phyloP scores from a whole-genome alignment of 345 rosid species.

The Eutrema japonicum region DNA sequence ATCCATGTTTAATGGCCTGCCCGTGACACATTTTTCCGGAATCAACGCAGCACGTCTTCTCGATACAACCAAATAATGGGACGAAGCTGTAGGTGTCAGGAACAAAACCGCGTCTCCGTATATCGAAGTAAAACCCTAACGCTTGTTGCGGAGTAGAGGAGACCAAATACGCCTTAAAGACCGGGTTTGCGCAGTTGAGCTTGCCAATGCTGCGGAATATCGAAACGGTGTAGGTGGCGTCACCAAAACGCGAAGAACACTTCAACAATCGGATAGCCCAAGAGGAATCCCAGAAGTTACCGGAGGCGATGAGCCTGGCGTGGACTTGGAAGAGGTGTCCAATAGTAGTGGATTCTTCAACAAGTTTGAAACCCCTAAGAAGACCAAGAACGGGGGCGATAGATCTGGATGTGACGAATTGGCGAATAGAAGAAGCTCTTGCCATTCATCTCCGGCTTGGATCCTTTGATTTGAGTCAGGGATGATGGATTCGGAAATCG shows the following conservation, averaged over 20 bases:
- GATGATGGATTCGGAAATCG: constrained; percentile 36
- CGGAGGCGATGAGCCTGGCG: constrained; percentile 57
- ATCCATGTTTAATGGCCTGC: constrained; percentile 60
- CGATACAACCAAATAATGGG: constrained; percentile 55
- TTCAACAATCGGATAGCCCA: constrained; percentile 59
- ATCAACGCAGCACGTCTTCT: constrained; percentile 47
- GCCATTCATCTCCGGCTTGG: constrained; percentile 70
- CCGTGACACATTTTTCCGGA: constrained; percentile 61
- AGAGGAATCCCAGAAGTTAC: constrained; percentile 52
- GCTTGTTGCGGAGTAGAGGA: constrained; percentile 53
- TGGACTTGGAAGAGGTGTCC: constrained; percentile 62
- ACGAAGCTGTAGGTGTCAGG: constrained; percentile 71
- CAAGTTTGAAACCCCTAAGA: constrained; percentile 42
- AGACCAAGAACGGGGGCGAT: constrained; percentile 31
- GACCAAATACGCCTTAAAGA: constrained; percentile 52
- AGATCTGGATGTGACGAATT: constrained; percentile 48
- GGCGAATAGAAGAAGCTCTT: constrained; percentile 57
- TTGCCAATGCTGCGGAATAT: constrained; percentile 49
- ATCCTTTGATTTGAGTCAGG: constrained; percentile 23
- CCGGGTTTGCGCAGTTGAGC: constrained; percentile 54
- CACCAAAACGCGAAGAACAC: constrained; percentile 51
- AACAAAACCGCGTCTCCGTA: constrained; percentile 50
- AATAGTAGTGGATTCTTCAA: constrained; percentile 42
- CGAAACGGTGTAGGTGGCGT: constrained; percentile 50
- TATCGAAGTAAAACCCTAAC: constrained; percentile 53